Conservation (phyloP, 306 rosid species). For the Dalbergia oliveri region DNA sequence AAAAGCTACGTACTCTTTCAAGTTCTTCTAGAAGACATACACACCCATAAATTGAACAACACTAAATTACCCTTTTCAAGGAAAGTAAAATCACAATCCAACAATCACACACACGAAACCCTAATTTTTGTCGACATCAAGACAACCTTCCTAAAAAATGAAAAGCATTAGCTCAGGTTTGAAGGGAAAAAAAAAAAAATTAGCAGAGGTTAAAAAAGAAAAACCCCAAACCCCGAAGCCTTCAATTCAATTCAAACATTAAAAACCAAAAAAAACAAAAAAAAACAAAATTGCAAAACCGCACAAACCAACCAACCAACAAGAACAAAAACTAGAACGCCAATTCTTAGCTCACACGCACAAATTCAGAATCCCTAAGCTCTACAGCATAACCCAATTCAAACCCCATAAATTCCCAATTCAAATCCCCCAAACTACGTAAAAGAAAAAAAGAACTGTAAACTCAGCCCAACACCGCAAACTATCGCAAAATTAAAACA, state of each 20-base stretch:
- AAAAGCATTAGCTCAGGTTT: neutral
- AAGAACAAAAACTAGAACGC: constrained; percentile 25
- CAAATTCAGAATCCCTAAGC: constrained; percentile 32
- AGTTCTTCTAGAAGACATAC: neutral
- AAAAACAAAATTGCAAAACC: constrained; percentile 20
- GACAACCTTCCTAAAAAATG: constrained; percentile 7
- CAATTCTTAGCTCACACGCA: neutral
- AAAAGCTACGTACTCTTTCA: neutral
- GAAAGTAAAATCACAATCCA: neutral
- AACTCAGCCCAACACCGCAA: constrained; percentile 31
- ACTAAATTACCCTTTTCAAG: constrained; percentile 7
- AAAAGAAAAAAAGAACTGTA: constrained; percentile 32
- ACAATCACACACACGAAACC: constrained; percentile 44
- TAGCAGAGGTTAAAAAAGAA: neutral
- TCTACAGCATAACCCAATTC: neutral
- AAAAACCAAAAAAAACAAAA: constrained; percentile 2
- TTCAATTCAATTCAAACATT: neutral
- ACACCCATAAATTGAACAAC: constrained; percentile 31
- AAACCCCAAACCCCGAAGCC: constrained; percentile 14
- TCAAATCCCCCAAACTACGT: neutral
- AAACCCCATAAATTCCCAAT: neutral
- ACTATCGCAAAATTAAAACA: neutral
- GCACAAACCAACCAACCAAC: neutral
- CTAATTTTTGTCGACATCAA: constrained; percentile 42
- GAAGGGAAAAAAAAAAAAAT: neutral